These are phyloP conservation scores for Jacaranda mimosifolia DNA, from an alignment of 257 asterid genomes.

Conservation along the genomic window DNA sequence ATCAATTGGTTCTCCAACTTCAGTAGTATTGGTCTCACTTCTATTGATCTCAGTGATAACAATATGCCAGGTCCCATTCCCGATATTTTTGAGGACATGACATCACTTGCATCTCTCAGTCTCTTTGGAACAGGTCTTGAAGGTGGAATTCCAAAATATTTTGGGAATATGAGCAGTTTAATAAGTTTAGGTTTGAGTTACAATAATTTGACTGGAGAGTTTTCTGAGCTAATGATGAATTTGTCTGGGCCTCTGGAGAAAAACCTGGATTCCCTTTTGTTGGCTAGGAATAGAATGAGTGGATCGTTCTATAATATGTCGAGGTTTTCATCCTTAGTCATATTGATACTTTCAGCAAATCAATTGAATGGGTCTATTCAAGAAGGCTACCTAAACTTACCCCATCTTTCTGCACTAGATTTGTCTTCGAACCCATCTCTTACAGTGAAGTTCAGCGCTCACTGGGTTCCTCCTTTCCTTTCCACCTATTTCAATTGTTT, in stretches of 20 bases:
- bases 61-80: neutral
- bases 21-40: neutral
- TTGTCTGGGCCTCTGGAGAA: neutral
- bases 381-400: neutral
- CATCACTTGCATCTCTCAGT: neutral
- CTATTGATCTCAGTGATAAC: no score
- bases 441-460: neutral
- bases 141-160: conserved; percentile 18
- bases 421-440: neutral
- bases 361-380: neutral
- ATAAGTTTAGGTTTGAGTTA: neutral
- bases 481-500: neutral
- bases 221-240: neutral
- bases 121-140: neutral
- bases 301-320: neutral
- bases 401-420: neutral
- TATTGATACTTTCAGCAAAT: neutral
- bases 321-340: neutral
- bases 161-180: conserved; percentile 4
- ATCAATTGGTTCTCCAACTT: neutral
- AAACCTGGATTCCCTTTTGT: neutral
- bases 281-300: neutral
- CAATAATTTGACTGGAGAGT: neutral
- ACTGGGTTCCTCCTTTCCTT: conserved; percentile 5
- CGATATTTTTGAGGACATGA: neutral